These are phyloP conservation scores for Vaccinium myrtillus DNA, from an alignment of 148 eudicot species.

Conservation along the genomic window DNA sequence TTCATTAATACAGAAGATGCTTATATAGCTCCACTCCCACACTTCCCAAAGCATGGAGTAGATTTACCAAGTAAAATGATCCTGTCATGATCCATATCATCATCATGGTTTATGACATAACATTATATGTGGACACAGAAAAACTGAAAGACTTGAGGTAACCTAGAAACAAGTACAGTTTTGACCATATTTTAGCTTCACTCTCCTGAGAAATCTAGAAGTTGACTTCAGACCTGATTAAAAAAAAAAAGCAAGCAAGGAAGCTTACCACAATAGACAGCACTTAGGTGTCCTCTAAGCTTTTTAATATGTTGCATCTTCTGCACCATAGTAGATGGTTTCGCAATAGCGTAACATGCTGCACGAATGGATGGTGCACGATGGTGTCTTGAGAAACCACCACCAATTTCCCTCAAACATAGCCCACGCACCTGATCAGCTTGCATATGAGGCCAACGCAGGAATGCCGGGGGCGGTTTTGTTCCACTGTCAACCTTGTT, in stretches of 20 bases:
- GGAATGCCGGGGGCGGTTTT: conserved; percentile 49
- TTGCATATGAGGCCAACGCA: conserved; percentile 92
- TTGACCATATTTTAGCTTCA: background rate
- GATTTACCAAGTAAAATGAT: background rate
- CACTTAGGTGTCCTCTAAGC: conserved; percentile 83
- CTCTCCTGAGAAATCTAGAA: background rate
- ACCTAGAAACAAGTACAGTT: conserved; percentile 3
- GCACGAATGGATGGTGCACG: conserved; percentile 89
- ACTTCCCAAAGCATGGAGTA: conserved; percentile 12
- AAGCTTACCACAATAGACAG: conserved; percentile 92
- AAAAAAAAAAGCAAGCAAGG: background rate
- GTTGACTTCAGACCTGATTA: background rate
- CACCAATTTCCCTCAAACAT: conserved; percentile 91
- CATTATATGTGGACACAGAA: background rate
- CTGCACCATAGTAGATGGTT: conserved; percentile 94
- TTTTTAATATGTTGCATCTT: conserved; percentile 83
- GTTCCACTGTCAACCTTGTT: conserved; percentile 33
- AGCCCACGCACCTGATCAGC: conserved; percentile 90
- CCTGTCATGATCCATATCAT: background rate
- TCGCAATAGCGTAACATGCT: conserved; percentile 89
- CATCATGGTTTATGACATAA: background rate
- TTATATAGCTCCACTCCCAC: background rate
- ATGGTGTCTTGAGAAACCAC: conserved; percentile 91
- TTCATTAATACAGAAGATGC: background rate
- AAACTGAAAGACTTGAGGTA: background rate